Evolutionary conservation across 2,329 filamentous ascomycete genomes (phyloP).

Genomic region (Verticillium nubilum): DNA sequence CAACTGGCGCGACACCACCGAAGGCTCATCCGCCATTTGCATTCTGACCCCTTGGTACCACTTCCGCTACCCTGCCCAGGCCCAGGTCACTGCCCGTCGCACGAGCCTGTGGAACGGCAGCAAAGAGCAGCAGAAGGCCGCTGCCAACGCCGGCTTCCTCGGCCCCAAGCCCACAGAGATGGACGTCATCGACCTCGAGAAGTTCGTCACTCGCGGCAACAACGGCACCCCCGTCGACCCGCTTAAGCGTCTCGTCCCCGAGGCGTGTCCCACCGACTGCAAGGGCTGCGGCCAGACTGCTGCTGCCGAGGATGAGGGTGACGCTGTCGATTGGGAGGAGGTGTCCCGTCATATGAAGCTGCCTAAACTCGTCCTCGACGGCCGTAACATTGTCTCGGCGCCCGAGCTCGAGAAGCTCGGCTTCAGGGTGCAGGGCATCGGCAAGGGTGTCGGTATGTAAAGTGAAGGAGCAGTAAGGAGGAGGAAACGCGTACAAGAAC

Average conservation of each 20-base stretch:
- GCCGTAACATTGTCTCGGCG: slow-evolving; percentile 11
- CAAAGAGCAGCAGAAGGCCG: slow-evolving; percentile 6
- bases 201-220: slow-evolving; percentile 11
- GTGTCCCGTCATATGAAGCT: slow-evolving; percentile 16
- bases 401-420: slow-evolving; percentile 23
- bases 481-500: background rate
- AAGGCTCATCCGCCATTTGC: slow-evolving; percentile 32
- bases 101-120: slow-evolving; percentile 8
- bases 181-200: slow-evolving; percentile 20
- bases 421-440: slow-evolving; percentile 31
- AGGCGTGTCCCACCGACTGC: slow-evolving; percentile 41
- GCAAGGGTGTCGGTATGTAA: slow-evolving; percentile 35
- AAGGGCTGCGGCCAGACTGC: slow-evolving; percentile 34
- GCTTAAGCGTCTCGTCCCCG: slow-evolving; percentile 27
- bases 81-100: slow-evolving; percentile 10
- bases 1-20: slow-evolving; percentile 18
- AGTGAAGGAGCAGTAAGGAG: slow-evolving; percentile 15
- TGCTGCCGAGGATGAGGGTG: slow-evolving; percentile 20
- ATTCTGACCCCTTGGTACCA: slow-evolving; percentile 49
- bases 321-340: slow-evolving; percentile 47
- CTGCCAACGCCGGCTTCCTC: slow-evolving; percentile 10
- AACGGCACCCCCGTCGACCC: slow-evolving; percentile 38
- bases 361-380: slow-evolving; percentile 13
- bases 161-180: slow-evolving; percentile 17
- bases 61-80: slow-evolving; percentile 31